Evolutionary conservation across 805 yeast species (phyloP).

Genomic region (Candida awuae): DNA sequence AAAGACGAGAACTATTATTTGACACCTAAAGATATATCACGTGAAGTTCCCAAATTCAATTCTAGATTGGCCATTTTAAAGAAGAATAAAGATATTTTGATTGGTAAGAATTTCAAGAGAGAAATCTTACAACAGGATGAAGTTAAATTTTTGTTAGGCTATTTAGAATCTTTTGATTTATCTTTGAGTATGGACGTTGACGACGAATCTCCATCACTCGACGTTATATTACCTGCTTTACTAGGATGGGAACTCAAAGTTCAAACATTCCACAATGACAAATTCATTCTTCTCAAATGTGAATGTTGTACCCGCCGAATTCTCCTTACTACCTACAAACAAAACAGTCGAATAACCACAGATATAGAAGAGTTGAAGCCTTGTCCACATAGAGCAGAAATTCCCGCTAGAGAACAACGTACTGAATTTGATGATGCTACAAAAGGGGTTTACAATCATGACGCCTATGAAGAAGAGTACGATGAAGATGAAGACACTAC

Average conservation of each 20-base stretch:
- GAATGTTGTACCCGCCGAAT: constrained; percentile 31
- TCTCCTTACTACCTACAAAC: constrained; percentile 12
- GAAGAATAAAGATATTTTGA: constrained; percentile 10
- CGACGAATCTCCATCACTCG: constrained; percentile 2
- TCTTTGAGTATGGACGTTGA: constrained; percentile 6
- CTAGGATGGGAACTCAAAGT: constrained; percentile 32
- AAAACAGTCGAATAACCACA: not conserved
- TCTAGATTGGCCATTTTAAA: constrained; percentile 13
- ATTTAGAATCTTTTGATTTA: constrained; percentile 10
- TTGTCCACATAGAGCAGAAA: constrained; percentile 24
- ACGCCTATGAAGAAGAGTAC: constrained; percentile 4
- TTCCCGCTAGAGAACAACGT: constrained; percentile 10
- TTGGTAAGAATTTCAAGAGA: constrained; percentile 10
- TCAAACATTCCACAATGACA: constrained; percentile 21
- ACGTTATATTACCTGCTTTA: constrained; percentile 15
- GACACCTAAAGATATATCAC: constrained; percentile 21
- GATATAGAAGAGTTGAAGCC: constrained; percentile 18
- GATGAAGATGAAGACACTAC: constrained; percentile 1
- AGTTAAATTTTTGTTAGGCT: constrained; percentile 1
- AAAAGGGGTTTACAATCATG: constrained; percentile 3
- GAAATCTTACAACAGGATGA: constrained; percentile 4
- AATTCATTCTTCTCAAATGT: constrained; percentile 26
- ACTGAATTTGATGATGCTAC: constrained; percentile 12
- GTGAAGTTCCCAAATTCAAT: constrained; percentile 17
- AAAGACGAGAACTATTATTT: constrained; percentile 21